Evolutionary conservation across 352 stramenopile genomes (phyloP), one percentile per base, ranked within the genome.

Genomic region (Albugo laibachii): DNA sequence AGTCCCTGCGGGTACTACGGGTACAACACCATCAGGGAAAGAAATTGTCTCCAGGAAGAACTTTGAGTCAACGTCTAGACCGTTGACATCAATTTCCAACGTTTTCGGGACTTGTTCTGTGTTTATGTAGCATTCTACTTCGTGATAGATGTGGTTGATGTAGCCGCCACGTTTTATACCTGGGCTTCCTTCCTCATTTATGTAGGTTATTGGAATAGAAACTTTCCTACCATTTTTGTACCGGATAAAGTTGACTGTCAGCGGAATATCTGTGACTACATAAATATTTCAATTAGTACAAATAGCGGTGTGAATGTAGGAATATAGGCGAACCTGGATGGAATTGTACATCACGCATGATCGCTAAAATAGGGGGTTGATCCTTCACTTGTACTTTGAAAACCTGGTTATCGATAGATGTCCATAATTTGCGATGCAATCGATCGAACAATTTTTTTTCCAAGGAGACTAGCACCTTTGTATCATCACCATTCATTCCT

Each of bases 111-210:
- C 73, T 34, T 74, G 52, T 43, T 87, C 71, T 49, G 74, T 84
- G 53, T 66, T 80, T 47, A 83, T 67, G 50, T 52, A 61, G 62
- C 79, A 92, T 49, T 85, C 71, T 45, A 92, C 69, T 40, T 84
- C 62, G 56, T 89, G 76, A 61, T 81, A 54, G 47, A 92, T 87
- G 65, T 87, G 69, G 67, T 89, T 92, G 57, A 97, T 94, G 58
- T 88, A 97, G 35, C 87, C 87, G 53, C 88, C 86, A 27, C 83
- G 75, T 68, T 97, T 97, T 61, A 97, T 76, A n/a, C 85, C 87
- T 12, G 83, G 84, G 34, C 69, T 92, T 44, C 89, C 80, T 69
- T 97, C 89, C 48, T 94, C 70, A 54, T 97, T 97, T 50, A 95
- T 55, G 57, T 92, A 92, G 45, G 65, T 75, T 51, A 97, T 76